Percentiles rank a stretch among this genome's conserved stretches.
phyloP scores from a whole-genome alignment of 352 stramenopile genomes.

The Lagenidium giganteum region DNA sequence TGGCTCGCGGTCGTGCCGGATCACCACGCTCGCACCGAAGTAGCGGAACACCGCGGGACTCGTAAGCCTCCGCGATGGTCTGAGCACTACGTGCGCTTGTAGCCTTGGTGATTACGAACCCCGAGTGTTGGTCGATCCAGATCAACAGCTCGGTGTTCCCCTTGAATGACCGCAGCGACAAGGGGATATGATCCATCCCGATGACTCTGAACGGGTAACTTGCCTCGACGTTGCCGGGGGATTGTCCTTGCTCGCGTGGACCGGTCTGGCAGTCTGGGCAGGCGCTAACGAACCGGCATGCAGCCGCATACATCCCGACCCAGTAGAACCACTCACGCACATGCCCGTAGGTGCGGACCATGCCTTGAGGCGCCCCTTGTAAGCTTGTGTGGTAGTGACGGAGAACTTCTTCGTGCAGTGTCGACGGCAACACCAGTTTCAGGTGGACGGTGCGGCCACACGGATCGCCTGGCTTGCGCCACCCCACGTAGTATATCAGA shows the following conservation, averaged over 20 bases:
- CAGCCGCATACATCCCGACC: background rate
- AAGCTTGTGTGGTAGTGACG: constrained; percentile 8
- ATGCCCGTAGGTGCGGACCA: constrained; percentile 1
- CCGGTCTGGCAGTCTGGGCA: constrained; percentile 10
- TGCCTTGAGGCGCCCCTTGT: constrained; percentile 7
- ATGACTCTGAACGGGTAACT: constrained; percentile 10
- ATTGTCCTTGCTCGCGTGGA: constrained; percentile 4
- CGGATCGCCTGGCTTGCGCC: constrained; percentile 10
- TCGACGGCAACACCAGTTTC: constrained; percentile 4
- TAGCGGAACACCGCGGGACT: constrained; percentile 11
- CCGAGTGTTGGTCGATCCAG: background rate
- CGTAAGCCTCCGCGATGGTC: constrained; percentile 11
- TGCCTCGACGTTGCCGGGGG: constrained; percentile 6
- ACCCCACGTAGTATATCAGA: constrained; percentile 9
- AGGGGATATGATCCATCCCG: constrained; percentile 11
- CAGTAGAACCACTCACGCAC: constrained; percentile 4
- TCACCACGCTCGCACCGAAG: too few species aligned
- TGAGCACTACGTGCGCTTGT: constrained; percentile 3
- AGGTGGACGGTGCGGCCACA: constrained; percentile 7
- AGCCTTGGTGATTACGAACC: constrained; percentile 6
- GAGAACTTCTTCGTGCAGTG: constrained; percentile 3
- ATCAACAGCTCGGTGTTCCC: constrained; percentile 12
- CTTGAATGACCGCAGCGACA: constrained; percentile 1
- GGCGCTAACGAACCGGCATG: background rate
- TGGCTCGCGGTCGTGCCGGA: constrained; percentile 12